A percentile compares a stretch with the other conserved stretches of the same genome.
Evolutionary conservation across 192 early-diverging fungal genomes (phyloP).

Genomic region (Diversispora epigaea): DNA sequence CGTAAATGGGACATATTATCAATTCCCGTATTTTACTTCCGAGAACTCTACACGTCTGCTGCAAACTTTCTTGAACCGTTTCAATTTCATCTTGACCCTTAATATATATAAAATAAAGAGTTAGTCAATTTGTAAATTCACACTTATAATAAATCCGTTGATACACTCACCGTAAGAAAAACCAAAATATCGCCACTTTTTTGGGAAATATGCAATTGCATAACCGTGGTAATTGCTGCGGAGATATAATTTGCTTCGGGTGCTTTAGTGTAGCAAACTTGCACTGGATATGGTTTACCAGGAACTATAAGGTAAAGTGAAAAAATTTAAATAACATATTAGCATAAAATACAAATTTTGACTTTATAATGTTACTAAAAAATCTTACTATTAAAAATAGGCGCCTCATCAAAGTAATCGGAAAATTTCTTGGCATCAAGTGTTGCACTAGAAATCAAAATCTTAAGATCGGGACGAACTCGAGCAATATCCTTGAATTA

Average conservation of each 20-base stretch:
- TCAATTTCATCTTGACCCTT: conserved; percentile 98
- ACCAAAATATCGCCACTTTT: conserved; percentile 85
- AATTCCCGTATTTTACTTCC: conserved; percentile 89
- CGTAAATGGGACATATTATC: conserved; percentile 95
- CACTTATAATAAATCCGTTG: not conserved
- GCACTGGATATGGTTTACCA: conserved; percentile 89
- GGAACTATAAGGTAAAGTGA: conserved; percentile 53
- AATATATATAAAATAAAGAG: not conserved
- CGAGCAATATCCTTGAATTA: conserved; percentile 74
- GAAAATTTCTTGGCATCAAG: conserved; percentile 97
- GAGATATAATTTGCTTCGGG: conserved; percentile 96
- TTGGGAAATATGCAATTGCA: conserved; percentile 92
- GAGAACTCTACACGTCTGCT: conserved; percentile 72
- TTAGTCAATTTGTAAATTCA: not conserved
- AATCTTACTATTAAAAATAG: conserved; percentile 75
- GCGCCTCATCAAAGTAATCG: conserved; percentile 91
- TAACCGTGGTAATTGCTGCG: conserved; percentile 88
- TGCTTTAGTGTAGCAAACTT: conserved; percentile 92
- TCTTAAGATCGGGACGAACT: conserved; percentile 88
- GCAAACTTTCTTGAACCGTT: conserved; percentile 76
- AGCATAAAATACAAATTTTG: no score
- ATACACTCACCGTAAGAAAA: conserved; percentile 76
- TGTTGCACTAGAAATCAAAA: conserved; percentile 96
- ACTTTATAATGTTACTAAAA: not conserved
- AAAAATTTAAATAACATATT: not conserved